A percentile compares a stretch with the other conserved stretches of the same genome.
phyloP scores from a whole-genome alignment of 2,329 filamentous ascomycete species.

The Tolypocladium paradoxum region DNA sequence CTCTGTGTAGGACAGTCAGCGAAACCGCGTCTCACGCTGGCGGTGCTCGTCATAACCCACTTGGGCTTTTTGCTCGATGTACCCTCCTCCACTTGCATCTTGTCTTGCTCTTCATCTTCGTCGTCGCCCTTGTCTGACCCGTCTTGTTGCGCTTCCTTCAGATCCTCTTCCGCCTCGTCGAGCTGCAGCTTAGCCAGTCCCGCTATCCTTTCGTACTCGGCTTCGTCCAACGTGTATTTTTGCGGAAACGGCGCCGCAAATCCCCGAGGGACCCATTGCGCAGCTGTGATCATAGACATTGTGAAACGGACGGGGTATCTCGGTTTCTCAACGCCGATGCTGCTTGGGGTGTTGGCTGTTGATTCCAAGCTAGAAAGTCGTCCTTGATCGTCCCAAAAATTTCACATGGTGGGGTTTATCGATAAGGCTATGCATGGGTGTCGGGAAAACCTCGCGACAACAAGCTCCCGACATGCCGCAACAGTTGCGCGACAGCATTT shows the following conservation, averaged over 20 bases:
- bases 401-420: constrained; percentile 28
- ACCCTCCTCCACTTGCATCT: constrained; percentile 17
- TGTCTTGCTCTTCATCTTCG: constrained; percentile 20
- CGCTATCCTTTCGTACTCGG: constrained; percentile 66
- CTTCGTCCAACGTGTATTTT: constrained; percentile 66
- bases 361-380: background rate
- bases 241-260: constrained; percentile 66
- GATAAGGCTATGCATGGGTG: constrained; percentile 17
- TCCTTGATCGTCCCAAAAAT: constrained; percentile 14
- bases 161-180: constrained; percentile 82
- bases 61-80: constrained; percentile 1
- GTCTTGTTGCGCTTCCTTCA: constrained; percentile 56
- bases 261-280: constrained; percentile 66
- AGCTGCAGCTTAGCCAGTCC: constrained; percentile 67
- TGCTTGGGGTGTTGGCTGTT: background rate
- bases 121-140: constrained; percentile 11
- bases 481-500: background rate
- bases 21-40: background rate
- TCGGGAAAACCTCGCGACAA: constrained; percentile 14
- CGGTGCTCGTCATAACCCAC: background rate
- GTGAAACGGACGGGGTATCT: background rate
- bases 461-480: background rate
- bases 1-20: constrained; percentile 23
- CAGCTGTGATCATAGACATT: constrained; percentile 68
- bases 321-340: constrained; percentile 1